Base-by-base conservation (phyloP, 805 yeast species). In the Blastobotrys robertii region DNA sequence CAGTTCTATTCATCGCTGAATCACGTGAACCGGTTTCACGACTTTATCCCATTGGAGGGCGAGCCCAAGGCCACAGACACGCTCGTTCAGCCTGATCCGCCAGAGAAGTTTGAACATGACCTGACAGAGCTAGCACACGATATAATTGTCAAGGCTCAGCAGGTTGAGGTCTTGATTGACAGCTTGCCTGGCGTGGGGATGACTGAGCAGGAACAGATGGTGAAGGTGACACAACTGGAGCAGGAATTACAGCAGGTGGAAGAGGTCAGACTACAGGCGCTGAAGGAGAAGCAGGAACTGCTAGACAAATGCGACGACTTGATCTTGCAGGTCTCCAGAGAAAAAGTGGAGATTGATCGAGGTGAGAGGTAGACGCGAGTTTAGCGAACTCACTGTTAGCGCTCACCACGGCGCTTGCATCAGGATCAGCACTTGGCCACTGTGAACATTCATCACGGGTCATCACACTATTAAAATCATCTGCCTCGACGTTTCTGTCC, bases 141-240 rank as follows among this genome's bases (percentile, higher is more conserved):
- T 57, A 73, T 90, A 7, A 84, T 88, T 19, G 63, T 86, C 45
- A 88, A 88, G 56, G 76, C 94, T 4, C 74, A 94, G 53, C 97
- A 92, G 59, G 83, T 90, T 11, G 74, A 84, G 33, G 79, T 84
- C 54, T 73, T 90, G 22, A 87, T 90, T 33, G 94, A 84, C 56
- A 77, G 94, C 2, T 66, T 90, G 35, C 98, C 98, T 0, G 97
- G 97, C 9, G 84, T 86, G 2, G 96, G 94, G 7, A 88, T 82
- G 1, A 76, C 88, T 1, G 82, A 84, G 16, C 74, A 71, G 37
- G 80, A 76, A 43, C 97, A 88, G 61, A 59, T 87, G 58, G 63
- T 65, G 22, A 71, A 72, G 46, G 83, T 90, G 12, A 73, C 72
- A 40, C 68, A 66, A 10, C 65, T 92, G 38, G 81, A 84, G 39